Base-by-base conservation (phyloP, 75 land plant species). In the Cupressus sempervirens region DNA sequence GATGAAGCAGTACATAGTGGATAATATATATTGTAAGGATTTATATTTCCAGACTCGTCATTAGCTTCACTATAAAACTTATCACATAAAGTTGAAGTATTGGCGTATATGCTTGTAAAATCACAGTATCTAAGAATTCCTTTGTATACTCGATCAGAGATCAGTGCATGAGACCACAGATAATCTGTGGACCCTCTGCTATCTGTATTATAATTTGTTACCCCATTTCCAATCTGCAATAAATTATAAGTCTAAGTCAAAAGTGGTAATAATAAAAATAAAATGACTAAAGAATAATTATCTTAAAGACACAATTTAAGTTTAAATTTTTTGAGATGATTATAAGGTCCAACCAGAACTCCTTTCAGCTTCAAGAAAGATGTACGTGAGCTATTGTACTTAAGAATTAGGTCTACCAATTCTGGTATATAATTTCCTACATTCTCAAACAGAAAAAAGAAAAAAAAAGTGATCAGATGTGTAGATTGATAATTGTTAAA, bases 341-440 rank as follows among this genome's bases (percentile, higher is more conserved):
- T 72, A n/a, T n/a, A n/a, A 32, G 32, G 41, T 87, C 46, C 84
- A 10, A 93, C 93, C 18, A 87, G 84, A 58, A 93, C 83, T 14
- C 93, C 94, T 73, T 86, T 86, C 82, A 93, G 88, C 34, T 88
- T 88, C 68, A 93, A 86, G 62, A 23, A 30, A 35, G 82, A 38
- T n/a, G 83, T 88, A 14, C 76, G 56, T 14, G 70, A 81, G 15
- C 88, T 62, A 87, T 95, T 95, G 65, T 88, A 74, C 0, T 84
- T 23, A 30, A 90, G 87, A 45, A 95, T 92, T 32, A 80, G 41
- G 20, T 89, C 86, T 23, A 91, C 92, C 40, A 95, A 87, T 76
- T 95, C 89, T 50, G 95, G 97, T 2, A 91, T 88, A 76, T 91
- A 95, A 84, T 92, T 92, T 16, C 88, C 88, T 88, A 73, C 56